Evolutionary conservation across 805 yeast species (phyloP).

Genomic region (Yarrowia sp.): DNA sequence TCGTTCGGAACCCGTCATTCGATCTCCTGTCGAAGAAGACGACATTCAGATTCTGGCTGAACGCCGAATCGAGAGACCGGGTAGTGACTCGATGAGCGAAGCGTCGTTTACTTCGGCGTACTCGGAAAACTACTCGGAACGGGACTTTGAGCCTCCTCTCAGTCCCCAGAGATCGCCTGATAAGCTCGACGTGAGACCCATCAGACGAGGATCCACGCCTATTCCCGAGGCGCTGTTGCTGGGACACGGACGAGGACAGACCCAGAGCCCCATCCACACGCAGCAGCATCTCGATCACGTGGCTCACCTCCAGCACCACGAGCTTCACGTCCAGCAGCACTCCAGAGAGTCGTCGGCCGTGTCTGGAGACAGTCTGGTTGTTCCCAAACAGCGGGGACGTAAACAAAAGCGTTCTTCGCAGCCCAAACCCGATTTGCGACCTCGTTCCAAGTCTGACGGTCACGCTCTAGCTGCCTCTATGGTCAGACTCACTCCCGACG

Average conservation of each 20-base stretch:
- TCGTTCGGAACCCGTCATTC: not conserved
- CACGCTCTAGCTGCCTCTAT: slow-evolving; percentile 18
- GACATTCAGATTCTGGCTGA: slow-evolving; percentile 8
- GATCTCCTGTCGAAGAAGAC: slow-evolving; percentile 11
- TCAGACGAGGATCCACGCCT: slow-evolving; percentile 2
- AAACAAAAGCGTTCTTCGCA: not conserved
- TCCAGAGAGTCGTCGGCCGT: not conserved
- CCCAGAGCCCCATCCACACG: slow-evolving; percentile 3
- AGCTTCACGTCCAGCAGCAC: slow-evolving; percentile 4
- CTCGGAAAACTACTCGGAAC: slow-evolving; percentile 10
- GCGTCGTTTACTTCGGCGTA: slow-evolving; percentile 9
- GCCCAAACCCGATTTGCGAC: slow-evolving; percentile 10
- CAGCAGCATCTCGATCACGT: slow-evolving; percentile 13
- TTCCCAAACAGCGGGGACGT: slow-evolving; percentile 22
- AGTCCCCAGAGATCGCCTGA: slow-evolving; percentile 21
- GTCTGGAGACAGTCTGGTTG: not conserved
- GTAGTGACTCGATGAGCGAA: slow-evolving; percentile 8
- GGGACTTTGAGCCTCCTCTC: slow-evolving; percentile 32
- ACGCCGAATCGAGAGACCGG: not conserved
- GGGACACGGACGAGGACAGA: not conserved
- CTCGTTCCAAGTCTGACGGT: slow-evolving; percentile 24
- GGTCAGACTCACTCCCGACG: slow-evolving; percentile 26
- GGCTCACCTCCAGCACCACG: slow-evolving; percentile 14
- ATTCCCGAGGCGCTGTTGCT: slow-evolving; percentile 2
- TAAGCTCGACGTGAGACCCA: slow-evolving; percentile 7